A percentile compares a stretch with the other conserved stretches of the same genome.
These are phyloP conservation scores for Tetraselmis striata DNA, from an alignment of 139 green algal species.

Conservation along the genomic window DNA sequence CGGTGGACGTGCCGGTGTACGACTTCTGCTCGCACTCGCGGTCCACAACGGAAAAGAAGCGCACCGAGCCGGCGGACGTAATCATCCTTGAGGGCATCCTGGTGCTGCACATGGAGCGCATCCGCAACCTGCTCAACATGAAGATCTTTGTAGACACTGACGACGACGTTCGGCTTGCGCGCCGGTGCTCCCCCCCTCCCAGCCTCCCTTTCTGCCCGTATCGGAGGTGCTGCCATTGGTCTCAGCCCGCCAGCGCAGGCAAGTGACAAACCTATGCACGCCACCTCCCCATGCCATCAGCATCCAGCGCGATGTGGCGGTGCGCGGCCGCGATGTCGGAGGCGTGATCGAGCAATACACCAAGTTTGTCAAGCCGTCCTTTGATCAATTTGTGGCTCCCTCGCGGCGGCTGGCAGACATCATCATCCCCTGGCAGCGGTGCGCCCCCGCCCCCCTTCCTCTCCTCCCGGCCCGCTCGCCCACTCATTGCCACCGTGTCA, in stretches of 20 bases:
- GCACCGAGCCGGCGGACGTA: slow-evolving; percentile 84
- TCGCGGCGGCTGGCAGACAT: slow-evolving; percentile 79
- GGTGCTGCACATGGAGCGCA: slow-evolving; percentile 74
- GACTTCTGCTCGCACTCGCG: slow-evolving; percentile 86
- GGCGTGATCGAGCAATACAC: slow-evolving; percentile 94
- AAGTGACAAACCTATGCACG: too few species aligned
- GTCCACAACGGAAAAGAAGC: slow-evolving; percentile 29
- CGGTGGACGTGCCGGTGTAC: slow-evolving; percentile 86
- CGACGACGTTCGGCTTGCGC: slow-evolving; percentile 88
- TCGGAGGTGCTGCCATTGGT: too few species aligned
- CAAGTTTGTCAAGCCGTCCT: slow-evolving; percentile 88
- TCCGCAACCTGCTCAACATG: slow-evolving; percentile 86
- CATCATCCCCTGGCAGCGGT: slow-evolving; percentile 86
- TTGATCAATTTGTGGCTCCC: slow-evolving; percentile 84
- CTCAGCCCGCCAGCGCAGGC: too few species aligned
- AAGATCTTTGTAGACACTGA: slow-evolving; percentile 84
- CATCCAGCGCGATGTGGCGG: slow-evolving; percentile 87
- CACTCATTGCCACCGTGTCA: too few species aligned
- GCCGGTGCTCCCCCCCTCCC: slow-evolving; percentile 40
- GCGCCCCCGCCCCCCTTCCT: too few species aligned
- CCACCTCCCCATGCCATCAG: slow-evolving; percentile 40
- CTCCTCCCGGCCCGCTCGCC: too few species aligned
- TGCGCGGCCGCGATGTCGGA: slow-evolving; percentile 73
- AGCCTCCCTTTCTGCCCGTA: too few species aligned
- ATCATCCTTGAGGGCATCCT: slow-evolving; percentile 96